These are phyloP conservation scores for Carpinus viminea DNA, from an alignment of 306 rosid species.

Conservation along the genomic window DNA sequence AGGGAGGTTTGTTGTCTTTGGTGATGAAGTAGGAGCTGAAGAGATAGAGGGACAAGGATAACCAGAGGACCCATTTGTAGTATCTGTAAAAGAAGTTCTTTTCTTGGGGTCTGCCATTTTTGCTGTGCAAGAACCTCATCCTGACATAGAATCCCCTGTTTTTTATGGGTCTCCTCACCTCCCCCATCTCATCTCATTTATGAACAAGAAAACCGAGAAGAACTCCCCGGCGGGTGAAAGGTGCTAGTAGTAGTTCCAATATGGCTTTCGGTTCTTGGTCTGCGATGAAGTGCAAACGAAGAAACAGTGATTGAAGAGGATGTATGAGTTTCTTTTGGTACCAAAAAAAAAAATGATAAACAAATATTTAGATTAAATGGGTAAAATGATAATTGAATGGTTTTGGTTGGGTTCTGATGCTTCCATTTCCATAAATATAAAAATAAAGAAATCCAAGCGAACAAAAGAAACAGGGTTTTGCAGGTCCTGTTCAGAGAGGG, in stretches of 20 bases:
- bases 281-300: conserved; percentile 59
- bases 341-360: not conserved
- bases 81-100: conserved; percentile 49
- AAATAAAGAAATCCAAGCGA: not conserved
- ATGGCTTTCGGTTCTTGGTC: conserved; percentile 69
- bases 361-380: conserved; percentile 6
- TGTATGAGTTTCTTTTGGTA: conserved; percentile 53
- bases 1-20: conserved; percentile 20
- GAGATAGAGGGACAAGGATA: conserved; percentile 72
- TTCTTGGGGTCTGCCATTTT: conserved; percentile 60
- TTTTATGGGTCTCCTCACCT: conserved; percentile 40
- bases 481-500: conserved; percentile 5
- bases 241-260: conserved; percentile 40
- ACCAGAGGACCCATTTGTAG: conserved; percentile 86
- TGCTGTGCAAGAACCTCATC: conserved; percentile 72
- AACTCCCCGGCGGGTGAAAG: not conserved
- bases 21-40: conserved; percentile 70
- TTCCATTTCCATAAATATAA: not conserved
- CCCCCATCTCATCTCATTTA: conserved; percentile 58
- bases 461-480: not conserved
- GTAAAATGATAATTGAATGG: not conserved
- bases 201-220: not conserved
- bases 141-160: conserved; percentile 61
- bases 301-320: conserved; percentile 48
- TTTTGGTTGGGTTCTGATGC: conserved; percentile 9